phyloP scores from a whole-genome alignment of 768 basidiomycete genomes.

The Tylopilus felleus region DNA sequence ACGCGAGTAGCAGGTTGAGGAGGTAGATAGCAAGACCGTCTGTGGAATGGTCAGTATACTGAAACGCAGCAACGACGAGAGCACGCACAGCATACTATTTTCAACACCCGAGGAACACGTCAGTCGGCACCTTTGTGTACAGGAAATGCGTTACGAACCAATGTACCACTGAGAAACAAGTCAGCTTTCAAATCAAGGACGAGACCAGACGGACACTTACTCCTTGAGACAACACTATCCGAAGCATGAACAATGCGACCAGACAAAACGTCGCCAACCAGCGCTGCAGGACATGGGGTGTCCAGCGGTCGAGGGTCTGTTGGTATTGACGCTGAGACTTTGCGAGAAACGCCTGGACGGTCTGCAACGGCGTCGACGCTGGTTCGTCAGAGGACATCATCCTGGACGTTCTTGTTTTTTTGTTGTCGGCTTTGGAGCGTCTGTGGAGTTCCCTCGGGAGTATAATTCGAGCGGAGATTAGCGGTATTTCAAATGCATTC shows the following conservation, averaged over 20 bases:
- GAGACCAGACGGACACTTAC: constrained; percentile 43
- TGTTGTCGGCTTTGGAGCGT: background rate
- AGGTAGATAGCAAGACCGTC: constrained; percentile 95
- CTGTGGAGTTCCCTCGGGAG: background rate
- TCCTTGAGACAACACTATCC: constrained; percentile 87
- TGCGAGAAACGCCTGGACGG: constrained; percentile 23
- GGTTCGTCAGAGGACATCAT: constrained; percentile 37
- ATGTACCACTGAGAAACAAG: constrained; percentile 74
- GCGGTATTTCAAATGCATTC: background rate
- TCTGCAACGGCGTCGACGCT: constrained; percentile 25
- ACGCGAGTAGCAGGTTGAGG: constrained; percentile 93
- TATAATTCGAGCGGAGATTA: constrained; percentile 12
- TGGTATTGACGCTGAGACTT: constrained; percentile 79
- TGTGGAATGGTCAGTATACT: constrained; percentile 25
- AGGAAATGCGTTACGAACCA: constrained; percentile 48
- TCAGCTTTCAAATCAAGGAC: constrained; percentile 2
- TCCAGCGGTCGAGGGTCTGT: constrained; percentile 85
- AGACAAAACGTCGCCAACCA: constrained; percentile 80
- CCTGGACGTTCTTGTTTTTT: background rate
- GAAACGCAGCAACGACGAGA: background rate
- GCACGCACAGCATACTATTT: constrained; percentile 65
- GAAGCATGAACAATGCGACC: constrained; percentile 71
- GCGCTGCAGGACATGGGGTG: constrained; percentile 84
- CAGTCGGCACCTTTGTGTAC: background rate
- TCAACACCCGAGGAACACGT: background rate